phyloP scores from a whole-genome alignment of 441 rosid species.

The Raphanus hybrid region DNA sequence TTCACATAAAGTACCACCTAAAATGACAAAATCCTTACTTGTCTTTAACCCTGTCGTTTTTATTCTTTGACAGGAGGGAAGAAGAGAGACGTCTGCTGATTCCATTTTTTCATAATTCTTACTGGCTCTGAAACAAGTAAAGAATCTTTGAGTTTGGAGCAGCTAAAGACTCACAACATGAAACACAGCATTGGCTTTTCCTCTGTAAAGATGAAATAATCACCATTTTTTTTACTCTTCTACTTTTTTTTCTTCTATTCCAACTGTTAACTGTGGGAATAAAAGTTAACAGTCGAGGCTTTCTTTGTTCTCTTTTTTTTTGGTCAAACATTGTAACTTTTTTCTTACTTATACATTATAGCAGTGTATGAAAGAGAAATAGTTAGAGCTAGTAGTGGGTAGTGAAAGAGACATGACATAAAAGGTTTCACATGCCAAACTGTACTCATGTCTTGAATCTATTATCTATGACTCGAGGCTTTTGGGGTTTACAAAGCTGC shows the following conservation, averaged over 20 bases:
- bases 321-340: too few species aligned
- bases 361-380: too few species aligned
- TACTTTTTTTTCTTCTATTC: neutral
- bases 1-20: slow-evolving; percentile 9
- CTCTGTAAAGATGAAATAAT: slow-evolving; percentile 24
- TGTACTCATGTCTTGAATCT: too few species aligned
- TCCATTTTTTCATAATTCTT: neutral
- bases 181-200: slow-evolving; percentile 1
- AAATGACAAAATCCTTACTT: neutral
- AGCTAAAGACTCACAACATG: slow-evolving; percentile 22
- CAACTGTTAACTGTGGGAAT: slow-evolving; percentile 11
- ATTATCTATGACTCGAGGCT: too few species aligned
- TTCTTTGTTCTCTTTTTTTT: too few species aligned
- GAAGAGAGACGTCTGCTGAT: slow-evolving; percentile 6
- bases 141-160: slow-evolving; percentile 23
- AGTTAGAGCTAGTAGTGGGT: too few species aligned
- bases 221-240: neutral
- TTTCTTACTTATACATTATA: too few species aligned
- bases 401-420: too few species aligned
- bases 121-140: slow-evolving; percentile 26
- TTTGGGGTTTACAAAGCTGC: too few species aligned
- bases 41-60: slow-evolving; percentile 2
- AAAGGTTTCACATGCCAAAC: too few species aligned
- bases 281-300: neutral
- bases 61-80: slow-evolving; percentile 20